Evolutionary conservation across 805 yeast genomes (phyloP).

Genomic region (Metschnikowia dekortorum): DNA sequence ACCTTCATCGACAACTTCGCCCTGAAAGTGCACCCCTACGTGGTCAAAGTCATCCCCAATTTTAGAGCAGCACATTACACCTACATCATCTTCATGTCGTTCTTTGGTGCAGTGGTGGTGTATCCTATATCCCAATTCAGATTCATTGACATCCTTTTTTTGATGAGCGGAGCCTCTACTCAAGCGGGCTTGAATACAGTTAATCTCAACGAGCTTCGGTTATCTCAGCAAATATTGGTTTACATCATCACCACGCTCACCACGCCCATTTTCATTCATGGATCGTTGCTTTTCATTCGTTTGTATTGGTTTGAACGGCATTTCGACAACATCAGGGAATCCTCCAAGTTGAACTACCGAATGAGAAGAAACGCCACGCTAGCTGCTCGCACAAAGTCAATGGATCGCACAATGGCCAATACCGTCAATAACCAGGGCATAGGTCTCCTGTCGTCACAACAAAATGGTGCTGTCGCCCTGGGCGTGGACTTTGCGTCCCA

Average conservation of each 20-base stretch:
- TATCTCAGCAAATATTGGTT: slow-evolving; percentile 78
- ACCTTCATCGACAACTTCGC: slow-evolving; percentile 33
- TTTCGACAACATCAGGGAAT: slow-evolving; percentile 74
- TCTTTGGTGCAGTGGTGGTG: slow-evolving; percentile 69
- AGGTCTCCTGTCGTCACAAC: slow-evolving; percentile 6
- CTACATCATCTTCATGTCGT: slow-evolving; percentile 56
- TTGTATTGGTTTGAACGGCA: slow-evolving; percentile 85
- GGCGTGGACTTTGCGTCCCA: background rate
- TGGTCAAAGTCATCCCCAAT: slow-evolving; percentile 44
- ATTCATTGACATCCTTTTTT: slow-evolving; percentile 78
- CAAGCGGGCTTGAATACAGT: slow-evolving; percentile 91
- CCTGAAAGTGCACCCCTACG: slow-evolving; percentile 37
- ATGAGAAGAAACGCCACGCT: slow-evolving; percentile 79
- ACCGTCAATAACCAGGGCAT: slow-evolving; percentile 33
- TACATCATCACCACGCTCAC: slow-evolving; percentile 61
- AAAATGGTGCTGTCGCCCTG: background rate
- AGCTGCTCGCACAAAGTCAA: slow-evolving; percentile 45
- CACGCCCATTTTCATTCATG: slow-evolving; percentile 87
- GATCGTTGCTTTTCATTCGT: slow-evolving; percentile 69
- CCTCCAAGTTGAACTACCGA: slow-evolving; percentile 72
- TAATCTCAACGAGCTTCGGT: slow-evolving; percentile 54
- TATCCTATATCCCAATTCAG: slow-evolving; percentile 64
- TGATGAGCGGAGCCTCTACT: slow-evolving; percentile 73
- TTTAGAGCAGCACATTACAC: slow-evolving; percentile 66
- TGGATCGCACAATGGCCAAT: slow-evolving; percentile 24